These are phyloP conservation scores for Malania oleifera DNA, from an alignment of 164 flowering plant species.

Conservation along the genomic window DNA sequence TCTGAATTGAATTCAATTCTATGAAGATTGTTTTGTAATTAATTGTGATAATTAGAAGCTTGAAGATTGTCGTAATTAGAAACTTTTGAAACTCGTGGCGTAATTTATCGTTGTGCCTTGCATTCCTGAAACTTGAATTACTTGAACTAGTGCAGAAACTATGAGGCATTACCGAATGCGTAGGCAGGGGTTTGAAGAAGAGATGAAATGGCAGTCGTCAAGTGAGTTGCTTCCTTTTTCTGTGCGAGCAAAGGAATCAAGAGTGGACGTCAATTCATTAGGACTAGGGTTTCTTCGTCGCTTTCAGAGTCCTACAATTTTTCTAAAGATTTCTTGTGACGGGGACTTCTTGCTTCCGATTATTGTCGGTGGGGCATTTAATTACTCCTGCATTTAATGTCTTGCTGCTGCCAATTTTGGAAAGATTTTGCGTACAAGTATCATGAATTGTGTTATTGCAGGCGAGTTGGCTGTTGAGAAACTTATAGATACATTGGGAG, in stretches of 20 bases:
- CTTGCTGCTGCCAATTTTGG: background rate
- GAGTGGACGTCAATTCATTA: slow-evolving; percentile 19
- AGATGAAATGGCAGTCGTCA: slow-evolving; percentile 29
- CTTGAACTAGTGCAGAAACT: slow-evolving; percentile 53
- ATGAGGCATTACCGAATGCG: slow-evolving; percentile 42
- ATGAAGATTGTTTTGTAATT: too few species aligned
- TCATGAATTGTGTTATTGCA: slow-evolving; percentile 20
- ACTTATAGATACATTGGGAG: slow-evolving; percentile 39
- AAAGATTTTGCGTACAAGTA: slow-evolving; percentile 3
- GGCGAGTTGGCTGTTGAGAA: slow-evolving; percentile 65
- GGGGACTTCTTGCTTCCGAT: slow-evolving; percentile 70
- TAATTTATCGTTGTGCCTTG: too few species aligned
- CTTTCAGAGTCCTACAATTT: slow-evolving; percentile 60
- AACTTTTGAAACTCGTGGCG: too few species aligned
- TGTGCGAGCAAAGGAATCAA: slow-evolving; percentile 23
- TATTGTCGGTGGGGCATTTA: slow-evolving; percentile 46
- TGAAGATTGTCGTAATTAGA: too few species aligned
- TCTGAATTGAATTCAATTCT: background rate
- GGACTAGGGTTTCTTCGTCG: slow-evolving; percentile 50
- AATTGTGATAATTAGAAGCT: too few species aligned
- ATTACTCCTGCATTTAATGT: background rate
- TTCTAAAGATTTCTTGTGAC: slow-evolving; percentile 75
- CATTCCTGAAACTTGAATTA: background rate
- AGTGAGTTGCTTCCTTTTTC: slow-evolving; percentile 24
- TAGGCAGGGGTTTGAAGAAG: slow-evolving; percentile 44